These are phyloP conservation scores for barrel medic (Medicago truncatula) DNA, from an alignment of 306 rosid genomes.

Conservation along the genomic window MtrunA17r5.0-ANR NC_053044.1:18502001-18502500, in stretches of 20 bases:
- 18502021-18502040: slow-evolving; percentile 6
- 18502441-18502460: not conserved
- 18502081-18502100: not conserved
- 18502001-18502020: not conserved
- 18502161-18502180: not conserved
- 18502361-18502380: not conserved
- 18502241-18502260: not conserved
- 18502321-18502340: not conserved
- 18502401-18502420: not conserved
- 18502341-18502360: not conserved
- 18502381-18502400: not conserved
- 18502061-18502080: not conserved
- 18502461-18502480: too few relatives aligned
- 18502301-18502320: not conserved
- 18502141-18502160: not conserved
- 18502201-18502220: not conserved
- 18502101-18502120: not conserved
- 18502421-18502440: too few relatives aligned
- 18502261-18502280: not conserved
- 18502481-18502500: too few relatives aligned
- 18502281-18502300: not conserved
- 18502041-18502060: not conserved
- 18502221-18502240: not conserved
- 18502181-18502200: not conserved
- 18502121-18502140: not conserved